Evolutionary conservation across 306 rosid genomes (phyloP).

Genomic region (Cucurbita moschata): DNA sequence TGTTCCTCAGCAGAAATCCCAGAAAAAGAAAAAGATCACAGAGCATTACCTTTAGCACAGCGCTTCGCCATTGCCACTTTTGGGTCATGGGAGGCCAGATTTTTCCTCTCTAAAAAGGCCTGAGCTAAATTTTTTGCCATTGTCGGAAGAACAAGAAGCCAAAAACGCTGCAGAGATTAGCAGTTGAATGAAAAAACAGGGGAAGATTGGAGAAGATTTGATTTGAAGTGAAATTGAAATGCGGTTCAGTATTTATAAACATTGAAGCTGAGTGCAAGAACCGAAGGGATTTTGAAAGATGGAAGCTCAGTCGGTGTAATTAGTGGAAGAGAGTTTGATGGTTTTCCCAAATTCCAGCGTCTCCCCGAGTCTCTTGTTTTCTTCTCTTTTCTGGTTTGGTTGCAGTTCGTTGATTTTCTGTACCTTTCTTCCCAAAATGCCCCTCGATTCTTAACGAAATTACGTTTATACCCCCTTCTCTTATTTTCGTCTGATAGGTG

Average conservation of each 20-base stretch:
- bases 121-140: slow-evolving; percentile 54
- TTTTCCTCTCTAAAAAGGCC: slow-evolving; percentile 38
- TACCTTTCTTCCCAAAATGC: neutral
- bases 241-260: neutral
- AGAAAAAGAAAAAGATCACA: neutral
- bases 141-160: neutral
- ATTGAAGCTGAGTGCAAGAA: neutral
- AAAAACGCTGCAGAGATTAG: neutral
- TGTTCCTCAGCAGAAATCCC: neutral
- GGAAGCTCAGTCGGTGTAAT: neutral
- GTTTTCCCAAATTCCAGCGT: slow-evolving; percentile 2
- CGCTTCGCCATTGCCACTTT: slow-evolving; percentile 75
- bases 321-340: slow-evolving; percentile 2
- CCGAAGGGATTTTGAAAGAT: neutral
- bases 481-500: neutral
- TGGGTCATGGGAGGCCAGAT: slow-evolving; percentile 41
- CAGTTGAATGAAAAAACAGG: neutral
- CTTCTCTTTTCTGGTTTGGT: neutral
- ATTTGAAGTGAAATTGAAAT: neutral
- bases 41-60: slow-evolving; percentile 46
- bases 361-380: slow-evolving; percentile 3
- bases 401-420: neutral
- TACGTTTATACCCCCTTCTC: neutral
- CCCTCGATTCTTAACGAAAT: neutral
- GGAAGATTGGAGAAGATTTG: neutral